Conservation (phyloP, 495 filamentous ascomycete species). For the Aspergillus mulundensis region DNA sequence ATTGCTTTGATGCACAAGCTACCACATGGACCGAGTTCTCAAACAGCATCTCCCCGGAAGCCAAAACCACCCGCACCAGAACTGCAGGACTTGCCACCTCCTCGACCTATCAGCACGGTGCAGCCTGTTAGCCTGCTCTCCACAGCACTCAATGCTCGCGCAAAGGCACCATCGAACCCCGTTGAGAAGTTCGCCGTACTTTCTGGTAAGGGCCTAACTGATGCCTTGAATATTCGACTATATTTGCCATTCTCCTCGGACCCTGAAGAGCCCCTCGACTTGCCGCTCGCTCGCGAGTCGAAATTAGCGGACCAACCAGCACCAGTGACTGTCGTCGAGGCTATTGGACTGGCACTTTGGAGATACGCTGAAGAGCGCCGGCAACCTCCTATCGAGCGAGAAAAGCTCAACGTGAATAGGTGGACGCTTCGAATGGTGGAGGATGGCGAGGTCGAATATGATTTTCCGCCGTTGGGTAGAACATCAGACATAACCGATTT, state of each 20-base stretch:
- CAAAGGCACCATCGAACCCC: constrained; percentile 73
- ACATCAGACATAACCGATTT: constrained; percentile 79
- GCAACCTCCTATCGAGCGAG: constrained; percentile 62
- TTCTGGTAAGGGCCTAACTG: constrained; percentile 77
- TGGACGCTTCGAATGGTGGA: constrained; percentile 96
- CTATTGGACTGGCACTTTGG: constrained; percentile 87
- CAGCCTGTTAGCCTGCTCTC: constrained; percentile 74
- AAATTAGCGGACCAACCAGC: constrained; percentile 63
- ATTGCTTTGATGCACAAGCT: constrained; percentile 43
- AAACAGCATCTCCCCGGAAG: constrained; percentile 55
- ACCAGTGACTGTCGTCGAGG: constrained; percentile 77
- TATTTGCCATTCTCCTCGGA: constrained; percentile 78
- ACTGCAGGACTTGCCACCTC: constrained; percentile 77
- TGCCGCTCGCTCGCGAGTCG: constrained; percentile 71
- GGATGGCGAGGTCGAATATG: constrained; percentile 90
- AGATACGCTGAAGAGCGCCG: constrained; percentile 78
- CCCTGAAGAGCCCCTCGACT: constrained; percentile 66
- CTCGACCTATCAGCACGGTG: constrained; percentile 81
- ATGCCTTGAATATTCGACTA: constrained; percentile 79
- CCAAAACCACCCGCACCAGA: constrained; percentile 54
- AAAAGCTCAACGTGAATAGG: constrained; percentile 78
- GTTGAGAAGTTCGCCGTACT: constrained; percentile 83
- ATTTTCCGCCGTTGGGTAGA: constrained; percentile 83
- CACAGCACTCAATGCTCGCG: constrained; percentile 69
- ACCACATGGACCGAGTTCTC: constrained; percentile 34